Evolutionary conservation across 2,329 filamentous ascomycete genomes (phyloP).

Genomic region (Fonsecaea pedrosoi): DNA sequence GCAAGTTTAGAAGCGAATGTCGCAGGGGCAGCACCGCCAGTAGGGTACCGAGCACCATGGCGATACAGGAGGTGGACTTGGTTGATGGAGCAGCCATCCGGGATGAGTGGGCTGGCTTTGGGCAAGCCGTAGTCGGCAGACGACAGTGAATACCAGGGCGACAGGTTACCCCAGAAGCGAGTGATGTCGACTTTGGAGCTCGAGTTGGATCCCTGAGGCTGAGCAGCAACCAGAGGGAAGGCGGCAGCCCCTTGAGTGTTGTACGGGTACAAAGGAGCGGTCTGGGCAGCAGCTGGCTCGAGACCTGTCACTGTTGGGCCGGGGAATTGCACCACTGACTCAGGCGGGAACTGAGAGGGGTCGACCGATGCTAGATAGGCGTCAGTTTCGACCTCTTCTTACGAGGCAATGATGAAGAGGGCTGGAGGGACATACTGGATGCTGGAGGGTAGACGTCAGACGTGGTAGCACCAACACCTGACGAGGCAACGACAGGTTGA

Average conservation of each 20-base stretch:
- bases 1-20: constrained; percentile 64
- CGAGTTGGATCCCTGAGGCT: constrained; percentile 12
- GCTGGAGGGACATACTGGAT: not conserved
- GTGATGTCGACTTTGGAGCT: constrained; percentile 17
- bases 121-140: constrained; percentile 20
- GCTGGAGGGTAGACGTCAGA: constrained; percentile 1
- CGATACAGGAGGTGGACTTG: constrained; percentile 76
- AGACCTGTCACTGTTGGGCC: constrained; percentile 14
- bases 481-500: not conserved
- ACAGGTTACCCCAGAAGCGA: constrained; percentile 17
- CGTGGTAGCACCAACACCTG: not conserved
- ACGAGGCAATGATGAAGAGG: not conserved
- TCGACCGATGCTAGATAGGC: constrained; percentile 7
- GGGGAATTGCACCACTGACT: constrained; percentile 15
- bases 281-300: constrained; percentile 14
- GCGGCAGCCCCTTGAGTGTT: constrained; percentile 10
- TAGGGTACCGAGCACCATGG: constrained; percentile 77
- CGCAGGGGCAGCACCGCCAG: constrained; percentile 62
- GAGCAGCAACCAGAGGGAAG: constrained; percentile 17
- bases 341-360: constrained; percentile 1
- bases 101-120: constrained; percentile 42
- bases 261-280: constrained; percentile 18
- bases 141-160: constrained; percentile 17
- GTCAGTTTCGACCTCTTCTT: not conserved
- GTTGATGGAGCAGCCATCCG: constrained; percentile 69